Evolutionary conservation across 257 asterid genomes (phyloP), one percentile per base, ranked within the genome.

Genomic region (Cinchona pubescens): DNA sequence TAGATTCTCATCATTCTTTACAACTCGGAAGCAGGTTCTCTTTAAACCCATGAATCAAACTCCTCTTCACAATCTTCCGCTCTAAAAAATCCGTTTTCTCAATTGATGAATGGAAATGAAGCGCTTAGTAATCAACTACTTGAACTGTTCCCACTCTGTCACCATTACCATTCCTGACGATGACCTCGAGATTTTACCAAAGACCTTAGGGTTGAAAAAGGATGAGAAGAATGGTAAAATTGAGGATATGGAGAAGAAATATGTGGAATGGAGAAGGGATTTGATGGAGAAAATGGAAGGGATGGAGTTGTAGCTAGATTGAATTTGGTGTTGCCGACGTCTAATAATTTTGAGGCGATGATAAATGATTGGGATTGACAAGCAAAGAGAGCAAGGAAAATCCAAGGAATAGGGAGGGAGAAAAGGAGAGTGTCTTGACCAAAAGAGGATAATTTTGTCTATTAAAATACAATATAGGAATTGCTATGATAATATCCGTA

Each of bases 281-380:
- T 62, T 95, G 63, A 89, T 82, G 65, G 87, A 84, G 80, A 91
- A 86, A 69, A 87, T 95, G 93, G 79, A 95, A 74, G 96, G 96
- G 27, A 95, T 95, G 87, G 98, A 92, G 87, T 67, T 91, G 87
- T 92, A 79, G 86, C 83, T 95, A 87, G 96, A 89, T 77, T 92
- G 87, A 85, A 77, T 38, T 91, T 83, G 46, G 91, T 71, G 76
- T 67, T 88, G 80, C 90, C 96, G 7, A 53, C 75, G 38, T 85
- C 86, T 25, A 98, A 95, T 77, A 91, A 91, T 86, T 87, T 88
- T 75, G 90, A 82, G 64, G 91, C 83, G 75, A 83, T 91, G 93
- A 89, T 74, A 86, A 92, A 90, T 79, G 90, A 88, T 37, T 95
- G 98, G 99, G 97, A 95, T n/a, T n/a, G n/a, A n/a, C n/a, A n/a